phyloP scores from a whole-genome alignment of 352 stramenopile genomes.

The Phytophthora crassamura region DNA sequence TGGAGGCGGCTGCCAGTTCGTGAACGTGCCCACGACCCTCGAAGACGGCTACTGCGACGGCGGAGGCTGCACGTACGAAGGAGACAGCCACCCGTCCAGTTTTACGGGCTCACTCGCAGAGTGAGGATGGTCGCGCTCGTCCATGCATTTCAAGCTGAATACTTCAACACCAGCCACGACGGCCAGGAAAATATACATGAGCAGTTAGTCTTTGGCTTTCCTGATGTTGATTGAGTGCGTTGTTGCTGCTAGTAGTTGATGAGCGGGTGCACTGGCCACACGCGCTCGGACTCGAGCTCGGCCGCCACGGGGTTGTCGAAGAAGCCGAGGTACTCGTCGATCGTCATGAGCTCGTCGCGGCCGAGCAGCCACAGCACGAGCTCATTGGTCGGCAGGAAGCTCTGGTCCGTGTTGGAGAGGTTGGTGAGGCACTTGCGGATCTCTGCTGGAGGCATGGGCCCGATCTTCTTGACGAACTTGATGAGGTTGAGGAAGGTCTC shows the following conservation, averaged over 20 bases:
- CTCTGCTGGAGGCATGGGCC: constrained; percentile 51
- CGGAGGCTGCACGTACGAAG: constrained; percentile 57
- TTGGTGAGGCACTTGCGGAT: constrained; percentile 68
- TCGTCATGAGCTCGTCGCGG: constrained; percentile 67
- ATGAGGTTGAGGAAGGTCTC: constrained; percentile 63
- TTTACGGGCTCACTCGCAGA: constrained; percentile 53
- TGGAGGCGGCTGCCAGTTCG: constrained; percentile 61
- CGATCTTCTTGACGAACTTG: constrained; percentile 72
- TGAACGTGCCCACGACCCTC: constrained; percentile 51
- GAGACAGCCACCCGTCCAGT: constrained; percentile 46
- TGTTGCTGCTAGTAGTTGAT: constrained; percentile 55
- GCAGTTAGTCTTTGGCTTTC: background rate
- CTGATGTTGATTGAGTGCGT: background rate
- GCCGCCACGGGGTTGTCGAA: constrained; percentile 51
- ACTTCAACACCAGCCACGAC: too few relatives aligned
- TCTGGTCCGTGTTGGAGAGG: constrained; percentile 70
- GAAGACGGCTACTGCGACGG: constrained; percentile 63
- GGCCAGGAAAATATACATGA: too few relatives aligned
- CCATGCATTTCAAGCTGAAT: too few relatives aligned
- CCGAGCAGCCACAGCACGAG: constrained; percentile 60
- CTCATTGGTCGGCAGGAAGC: constrained; percentile 61
- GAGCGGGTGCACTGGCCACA: constrained; percentile 78
- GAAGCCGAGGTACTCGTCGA: constrained; percentile 61
- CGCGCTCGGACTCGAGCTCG: constrained; percentile 74
- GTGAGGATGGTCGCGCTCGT: constrained; percentile 19